phyloP scores from a whole-genome alignment of 176 grass and related monocot species.

The Panicum miliaceum region DNA sequence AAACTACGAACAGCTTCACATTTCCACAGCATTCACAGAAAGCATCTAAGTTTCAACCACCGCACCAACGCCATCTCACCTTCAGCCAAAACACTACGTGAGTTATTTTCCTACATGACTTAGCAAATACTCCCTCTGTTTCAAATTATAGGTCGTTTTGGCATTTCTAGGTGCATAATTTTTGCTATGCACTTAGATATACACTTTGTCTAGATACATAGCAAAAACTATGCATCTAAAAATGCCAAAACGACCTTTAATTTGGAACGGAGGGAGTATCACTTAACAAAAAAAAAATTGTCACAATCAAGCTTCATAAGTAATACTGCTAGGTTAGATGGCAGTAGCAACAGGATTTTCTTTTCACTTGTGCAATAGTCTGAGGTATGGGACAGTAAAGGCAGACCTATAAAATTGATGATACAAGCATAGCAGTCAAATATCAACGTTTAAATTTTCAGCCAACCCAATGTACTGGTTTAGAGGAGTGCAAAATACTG shows the following conservation, averaged over 20 bases:
- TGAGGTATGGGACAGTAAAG: too few relatives aligned
- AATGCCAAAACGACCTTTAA: too few relatives aligned
- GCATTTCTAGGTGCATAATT: too few relatives aligned
- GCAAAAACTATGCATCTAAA: too few relatives aligned
- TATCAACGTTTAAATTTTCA: too few relatives aligned
- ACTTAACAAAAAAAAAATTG: neutral
- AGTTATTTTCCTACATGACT: neutral
- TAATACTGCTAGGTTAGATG: neutral
- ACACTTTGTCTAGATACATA: too few relatives aligned
- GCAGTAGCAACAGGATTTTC: neutral
- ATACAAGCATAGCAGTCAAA: too few relatives aligned
- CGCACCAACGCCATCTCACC: neutral
- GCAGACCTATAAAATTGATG: too few relatives aligned
- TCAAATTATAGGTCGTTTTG: too few relatives aligned
- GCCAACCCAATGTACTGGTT: too few relatives aligned
- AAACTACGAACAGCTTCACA: neutral
- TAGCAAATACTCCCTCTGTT: neutral
- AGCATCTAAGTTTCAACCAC: conserved; percentile 4
- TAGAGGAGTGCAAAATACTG: too few relatives aligned
- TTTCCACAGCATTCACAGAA: neutral
- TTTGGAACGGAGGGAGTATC: neutral
- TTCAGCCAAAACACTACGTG: neutral
- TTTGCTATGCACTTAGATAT: too few relatives aligned
- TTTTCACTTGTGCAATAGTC: neutral
- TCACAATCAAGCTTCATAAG: neutral